Conservation (phyloP, 2,329 filamentous ascomycete genomes). For the Botryotinia calthae region DNA sequence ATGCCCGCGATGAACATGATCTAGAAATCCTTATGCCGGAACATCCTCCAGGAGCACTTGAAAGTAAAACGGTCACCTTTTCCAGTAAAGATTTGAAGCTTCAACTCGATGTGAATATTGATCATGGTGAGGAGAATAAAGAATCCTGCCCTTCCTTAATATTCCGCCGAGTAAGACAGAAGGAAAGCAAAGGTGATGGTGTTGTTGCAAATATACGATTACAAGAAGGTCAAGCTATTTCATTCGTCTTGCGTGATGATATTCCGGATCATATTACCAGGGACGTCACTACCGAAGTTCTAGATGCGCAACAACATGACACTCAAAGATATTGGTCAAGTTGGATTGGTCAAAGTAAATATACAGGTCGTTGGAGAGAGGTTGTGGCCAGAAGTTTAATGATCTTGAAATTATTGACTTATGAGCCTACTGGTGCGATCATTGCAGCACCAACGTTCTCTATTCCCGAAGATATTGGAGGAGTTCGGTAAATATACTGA, state of each 20-base stretch:
- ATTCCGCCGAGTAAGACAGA: slow-evolving; percentile 54
- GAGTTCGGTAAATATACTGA: slow-evolving; percentile 44
- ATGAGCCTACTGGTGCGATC: slow-evolving; percentile 75
- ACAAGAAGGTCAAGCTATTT: slow-evolving; percentile 64
- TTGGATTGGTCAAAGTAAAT: slow-evolving; percentile 69
- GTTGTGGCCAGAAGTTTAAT: slow-evolving; percentile 69
- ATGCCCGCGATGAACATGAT: slow-evolving; percentile 61
- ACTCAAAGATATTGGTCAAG: slow-evolving; percentile 71
- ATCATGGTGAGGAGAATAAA: slow-evolving; percentile 52
- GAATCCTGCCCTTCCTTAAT: slow-evolving; percentile 50
- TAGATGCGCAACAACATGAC: slow-evolving; percentile 64
- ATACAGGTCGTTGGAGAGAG: slow-evolving; percentile 70
- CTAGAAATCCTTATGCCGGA: slow-evolving; percentile 53
- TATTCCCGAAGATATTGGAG: slow-evolving; percentile 71
- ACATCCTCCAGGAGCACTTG: slow-evolving; percentile 41
- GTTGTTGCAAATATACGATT: slow-evolving; percentile 59
- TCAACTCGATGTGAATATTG: slow-evolving; percentile 66
- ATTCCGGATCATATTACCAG: slow-evolving; percentile 55
- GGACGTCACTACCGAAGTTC: slow-evolving; percentile 55
- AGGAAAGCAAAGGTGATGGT: slow-evolving; percentile 58
- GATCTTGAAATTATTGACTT: slow-evolving; percentile 74
- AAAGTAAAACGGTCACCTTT: slow-evolving; percentile 63
- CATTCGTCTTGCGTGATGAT: slow-evolving; percentile 66
- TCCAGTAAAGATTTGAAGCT: slow-evolving; percentile 57
- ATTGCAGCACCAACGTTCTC: slow-evolving; percentile 76